Conservation (phyloP, 176 grass and related monocot species). For the Oryza meyeriana region DNA sequence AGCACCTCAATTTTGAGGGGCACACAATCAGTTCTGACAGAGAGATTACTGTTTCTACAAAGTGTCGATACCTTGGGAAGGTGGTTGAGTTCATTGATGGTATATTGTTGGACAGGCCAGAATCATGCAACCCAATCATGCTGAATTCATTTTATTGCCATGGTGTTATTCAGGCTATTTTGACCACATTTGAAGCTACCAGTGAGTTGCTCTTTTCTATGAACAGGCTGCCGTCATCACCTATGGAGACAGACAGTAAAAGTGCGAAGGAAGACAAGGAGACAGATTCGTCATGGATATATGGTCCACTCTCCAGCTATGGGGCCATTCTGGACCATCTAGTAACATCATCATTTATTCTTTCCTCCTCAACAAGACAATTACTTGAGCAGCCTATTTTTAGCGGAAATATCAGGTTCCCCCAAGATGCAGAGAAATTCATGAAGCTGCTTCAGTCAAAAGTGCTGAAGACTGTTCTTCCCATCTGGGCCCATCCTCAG, state of each 20-base stretch:
- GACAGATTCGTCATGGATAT: constrained; percentile 85
- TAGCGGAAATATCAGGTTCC: constrained; percentile 58
- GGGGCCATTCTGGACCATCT: constrained; percentile 78
- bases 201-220: constrained; percentile 94
- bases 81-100: constrained; percentile 87
- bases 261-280: constrained; percentile 58
- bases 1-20: constrained; percentile 89
- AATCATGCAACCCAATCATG: constrained; percentile 91
- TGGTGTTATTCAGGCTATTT: constrained; percentile 84
- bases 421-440: constrained; percentile 81
- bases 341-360: constrained; percentile 89
- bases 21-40: constrained; percentile 52
- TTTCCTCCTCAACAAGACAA: constrained; percentile 79
- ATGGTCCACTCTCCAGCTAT: constrained; percentile 82
- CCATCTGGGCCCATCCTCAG: constrained; percentile 85
- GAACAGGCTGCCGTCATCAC: constrained; percentile 59
- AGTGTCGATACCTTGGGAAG: constrained; percentile 92
- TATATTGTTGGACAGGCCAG: constrained; percentile 85
- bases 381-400: constrained; percentile 95
- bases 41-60: constrained; percentile 63
- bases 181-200: constrained; percentile 93
- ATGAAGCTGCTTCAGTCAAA: constrained; percentile 91
- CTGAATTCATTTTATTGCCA: constrained; percentile 83
- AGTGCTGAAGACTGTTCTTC: constrained; percentile 88
- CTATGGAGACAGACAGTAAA: constrained; percentile 84